Base-by-base conservation (phyloP, 163 green algal genomes). In the Chlamydomonas reinhardtii region DNA sequence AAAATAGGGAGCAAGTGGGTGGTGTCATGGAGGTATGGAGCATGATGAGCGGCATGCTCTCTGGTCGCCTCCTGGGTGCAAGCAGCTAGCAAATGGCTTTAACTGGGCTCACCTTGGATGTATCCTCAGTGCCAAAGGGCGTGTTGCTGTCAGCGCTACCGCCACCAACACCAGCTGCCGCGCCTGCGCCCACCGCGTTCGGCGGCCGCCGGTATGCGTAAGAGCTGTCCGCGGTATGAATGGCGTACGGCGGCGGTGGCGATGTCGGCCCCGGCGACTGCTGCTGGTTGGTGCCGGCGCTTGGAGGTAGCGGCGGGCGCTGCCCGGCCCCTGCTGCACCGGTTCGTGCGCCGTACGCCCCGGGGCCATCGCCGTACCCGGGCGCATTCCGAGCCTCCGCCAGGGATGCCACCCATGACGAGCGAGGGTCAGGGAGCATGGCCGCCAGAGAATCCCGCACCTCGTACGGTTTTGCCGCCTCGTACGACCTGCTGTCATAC, bases 101-200 rank as follows among this genome's bases (percentile, higher is more conserved):
- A 35, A 20, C 3, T 6, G 9, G 12, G 48, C 76, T 4, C 43
- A 86, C 80, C 70, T 79, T 86, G 35, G 73, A 35, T 9, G 80
- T 86, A 16, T 80, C 27, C 35, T 86, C 80, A 6, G 80, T 86
- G 17, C 80, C 80, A 19, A 64, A 86, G 34, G 80, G 80, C 27
- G 80, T 65, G 52, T 64, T 68, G 9, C 43, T 54, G 11, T 31
- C 66, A 1, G 48, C 48, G 32, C 31, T 4, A 17, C 19, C 34
- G 5, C 35, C 52, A 15, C 43, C 15, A 4, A 11, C 66, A 12
- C 48, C 66, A 20, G 22, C 43, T 11, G 32, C 70, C 32, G 29
- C 34, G 9, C 80, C 80, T 1, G 80, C 52, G 8, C 80, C 80
- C 14, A 86, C 80, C 4, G 70, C 80, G 35, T 86, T 86, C 4